A percentile compares a stretch with the other conserved stretches of the same genome.
phyloP scores from a whole-genome alignment of 768 basidiomycete species.

The Punctularia strigosozonata region DNA sequence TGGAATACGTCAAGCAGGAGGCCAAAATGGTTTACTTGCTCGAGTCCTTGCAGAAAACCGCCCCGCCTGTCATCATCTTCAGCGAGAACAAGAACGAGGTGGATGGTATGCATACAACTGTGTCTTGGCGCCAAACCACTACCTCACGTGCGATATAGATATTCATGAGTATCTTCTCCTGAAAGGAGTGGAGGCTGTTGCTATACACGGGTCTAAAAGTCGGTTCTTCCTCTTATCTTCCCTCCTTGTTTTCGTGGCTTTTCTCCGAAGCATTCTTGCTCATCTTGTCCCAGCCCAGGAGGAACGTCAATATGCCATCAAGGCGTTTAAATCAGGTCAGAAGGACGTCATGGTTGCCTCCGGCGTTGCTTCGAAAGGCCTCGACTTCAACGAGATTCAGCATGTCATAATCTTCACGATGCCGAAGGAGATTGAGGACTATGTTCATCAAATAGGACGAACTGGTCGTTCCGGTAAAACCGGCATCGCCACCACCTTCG shows the following conservation, averaged over 20 bases:
- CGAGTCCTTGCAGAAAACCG: slow-evolving; percentile 96
- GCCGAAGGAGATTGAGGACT: slow-evolving; percentile 99
- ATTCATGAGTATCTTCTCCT: slow-evolving; percentile 96
- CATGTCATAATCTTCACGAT: slow-evolving; percentile 99
- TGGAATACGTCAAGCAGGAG: slow-evolving; percentile 99
- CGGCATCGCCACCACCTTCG: slow-evolving; percentile 97
- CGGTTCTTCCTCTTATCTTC: slow-evolving; percentile 14
- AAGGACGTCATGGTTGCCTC: slow-evolving; percentile 99
- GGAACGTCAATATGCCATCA: slow-evolving; percentile 98
- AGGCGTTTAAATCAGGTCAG: slow-evolving; percentile 91
- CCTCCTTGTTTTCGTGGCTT: too few species aligned
- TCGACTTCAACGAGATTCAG: slow-evolving; percentile 98
- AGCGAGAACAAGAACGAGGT: slow-evolving; percentile 99
- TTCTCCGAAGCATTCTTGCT: slow-evolving; percentile 1
- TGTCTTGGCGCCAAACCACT: slow-evolving; percentile 1
- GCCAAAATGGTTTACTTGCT: slow-evolving; percentile 99
- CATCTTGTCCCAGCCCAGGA: slow-evolving; percentile 62
- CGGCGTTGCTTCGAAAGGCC: slow-evolving; percentile 92
- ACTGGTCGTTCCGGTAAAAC: slow-evolving; percentile 97
- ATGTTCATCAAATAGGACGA: slow-evolving; percentile 98
- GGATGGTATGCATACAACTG: slow-evolving; percentile 87
- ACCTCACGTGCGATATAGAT: slow-evolving; percentile 36
- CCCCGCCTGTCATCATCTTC: slow-evolving; percentile 95
- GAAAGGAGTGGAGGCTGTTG: slow-evolving; percentile 97
- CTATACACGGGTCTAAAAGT: slow-evolving; percentile 98